Base-by-base conservation (phyloP, 805 yeast species). In the Metschnikowia peoriensis region DNA sequence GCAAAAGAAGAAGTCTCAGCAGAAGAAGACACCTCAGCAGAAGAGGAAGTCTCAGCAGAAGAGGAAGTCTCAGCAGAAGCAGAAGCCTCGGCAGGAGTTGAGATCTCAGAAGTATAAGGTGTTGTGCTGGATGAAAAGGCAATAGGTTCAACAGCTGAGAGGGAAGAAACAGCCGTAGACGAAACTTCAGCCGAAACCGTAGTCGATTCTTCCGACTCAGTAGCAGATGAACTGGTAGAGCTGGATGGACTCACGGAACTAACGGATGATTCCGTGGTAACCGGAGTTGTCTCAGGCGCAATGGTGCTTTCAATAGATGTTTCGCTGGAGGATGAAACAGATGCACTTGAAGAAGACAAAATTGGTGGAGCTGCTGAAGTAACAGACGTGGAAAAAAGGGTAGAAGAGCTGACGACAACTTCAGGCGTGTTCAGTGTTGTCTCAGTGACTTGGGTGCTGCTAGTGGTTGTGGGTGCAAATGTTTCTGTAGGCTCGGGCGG, bases 401-500 rank as follows among this genome's bases (percentile, higher is more conserved):
- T 32, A 32, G 37, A 41, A 28, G 44, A 12, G 15, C 16, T 12
- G 44, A 28, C 1, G 44, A 41, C n/a, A 32, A 27, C 28, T 5
- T 14, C 28, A 1, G 44, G n/a, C n/a, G 49, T 17, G 5, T 16
- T 35, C 11, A 34, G 15, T 14, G 40, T 6, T n/a, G 46, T 34
- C 38, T 27, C 43, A 14, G 38, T 7, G 37, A 46, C 22, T 22
- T 22, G 28, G 15, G 53, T 11, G 28, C 27, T 6, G 28, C 15
- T 29, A 11, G 41, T 41, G 4, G 29, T 15, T 1, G 44, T 2
- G 15, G 51, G 15, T 10, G 28, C 39, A 16, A 22, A 22, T 22
- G 40, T 15, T 2, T 40, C 37, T 27, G 50, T 27, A 27, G 56
- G 38, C 16, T 37, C 48, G 1, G 55, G 41, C n/a, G 49, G 17